Base-by-base conservation (phyloP, 148 eudicot genomes). In the Rhododendron williamsianum region DNA sequence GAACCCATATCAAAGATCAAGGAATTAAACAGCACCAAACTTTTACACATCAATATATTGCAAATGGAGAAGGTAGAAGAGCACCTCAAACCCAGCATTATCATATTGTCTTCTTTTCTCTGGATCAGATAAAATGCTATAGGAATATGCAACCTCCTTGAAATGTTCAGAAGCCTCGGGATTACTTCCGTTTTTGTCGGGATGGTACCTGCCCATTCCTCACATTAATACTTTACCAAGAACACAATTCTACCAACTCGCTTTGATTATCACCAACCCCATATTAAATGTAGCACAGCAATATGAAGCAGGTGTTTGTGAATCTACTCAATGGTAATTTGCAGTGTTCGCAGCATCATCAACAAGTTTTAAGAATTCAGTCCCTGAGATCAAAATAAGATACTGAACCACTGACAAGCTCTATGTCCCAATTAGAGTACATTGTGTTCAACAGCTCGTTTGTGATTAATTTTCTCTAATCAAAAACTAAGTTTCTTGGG, bases 41-140 rank as follows among this genome's bases (percentile, higher is more conserved):
- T 27, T 45, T 38, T 25, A 46, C 38, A 48, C 43, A 36, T 63
- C 9, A 82, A 30, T 77, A 69, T 46, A 85, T 16, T 9, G 19
- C 71, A 49, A 81, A 79, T 19, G 35, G 16, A 35, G 49, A 73
- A 63, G 56, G 46, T 41, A 78, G 58, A 80, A 84, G n/a, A 69
- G 36, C 63, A 97, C 99, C 99, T 97, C 98, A 91, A 95, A 97
- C 54, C 99, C 99, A 63, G 96, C 91, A 84, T 81, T 91, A 88
- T 97, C 98, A 89, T 92, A 97, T 84, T 97, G 99, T 86, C 98
- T 92, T 90, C 98, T 95, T 91, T 95, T 97, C 83, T 97, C 99
- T 80, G 99, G 96, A 90, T 95, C 98, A 81, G 98, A 94, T 85
- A 97, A 91, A 84, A 97, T 91, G 88, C 90, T 91, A 87, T 97